A percentile compares a stretch with the other conserved stretches of the same genome.
phyloP scores from a whole-genome alignment of 306 rosid species.

The Myrica gale region DNA sequence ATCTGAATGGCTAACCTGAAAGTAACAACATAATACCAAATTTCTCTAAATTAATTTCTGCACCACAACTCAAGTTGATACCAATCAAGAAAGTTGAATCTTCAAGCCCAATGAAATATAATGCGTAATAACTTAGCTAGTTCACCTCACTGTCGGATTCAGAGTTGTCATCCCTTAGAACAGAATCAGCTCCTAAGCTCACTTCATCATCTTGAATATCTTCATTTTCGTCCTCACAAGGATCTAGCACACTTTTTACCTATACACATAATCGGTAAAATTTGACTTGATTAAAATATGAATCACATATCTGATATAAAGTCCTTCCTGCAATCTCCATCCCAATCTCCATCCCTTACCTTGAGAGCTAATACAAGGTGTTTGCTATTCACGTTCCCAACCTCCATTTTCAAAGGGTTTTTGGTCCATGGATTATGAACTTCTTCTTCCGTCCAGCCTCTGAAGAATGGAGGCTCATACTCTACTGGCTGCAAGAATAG shows the following conservation, averaged over 20 bases:
- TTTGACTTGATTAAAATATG: neutral
- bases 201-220: constrained; percentile 44
- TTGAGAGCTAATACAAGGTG: constrained; percentile 86
- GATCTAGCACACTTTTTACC: constrained; percentile 65
- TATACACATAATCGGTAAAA: constrained; percentile 15
- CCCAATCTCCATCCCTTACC: constrained; percentile 44
- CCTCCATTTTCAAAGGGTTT: constrained; percentile 89
- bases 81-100: neutral
- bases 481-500: constrained; percentile 73
- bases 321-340: neutral
- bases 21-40: constrained; percentile 18
- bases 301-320: constrained; percentile 12
- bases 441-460: constrained; percentile 75
- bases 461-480: constrained; percentile 97
- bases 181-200: constrained; percentile 51
- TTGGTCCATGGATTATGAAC: constrained; percentile 70
- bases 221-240: constrained; percentile 61
- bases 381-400: constrained; percentile 96
- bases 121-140: neutral
- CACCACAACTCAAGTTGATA: constrained; percentile 11
- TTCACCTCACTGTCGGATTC: constrained; percentile 57
- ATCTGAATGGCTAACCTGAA: constrained; percentile 64
- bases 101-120: neutral
- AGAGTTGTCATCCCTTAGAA: constrained; percentile 37
- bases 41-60: constrained; percentile 11